Conservation (phyloP, 2,329 filamentous ascomycete species). For the Pseudogymnoascus sp. region DNA sequence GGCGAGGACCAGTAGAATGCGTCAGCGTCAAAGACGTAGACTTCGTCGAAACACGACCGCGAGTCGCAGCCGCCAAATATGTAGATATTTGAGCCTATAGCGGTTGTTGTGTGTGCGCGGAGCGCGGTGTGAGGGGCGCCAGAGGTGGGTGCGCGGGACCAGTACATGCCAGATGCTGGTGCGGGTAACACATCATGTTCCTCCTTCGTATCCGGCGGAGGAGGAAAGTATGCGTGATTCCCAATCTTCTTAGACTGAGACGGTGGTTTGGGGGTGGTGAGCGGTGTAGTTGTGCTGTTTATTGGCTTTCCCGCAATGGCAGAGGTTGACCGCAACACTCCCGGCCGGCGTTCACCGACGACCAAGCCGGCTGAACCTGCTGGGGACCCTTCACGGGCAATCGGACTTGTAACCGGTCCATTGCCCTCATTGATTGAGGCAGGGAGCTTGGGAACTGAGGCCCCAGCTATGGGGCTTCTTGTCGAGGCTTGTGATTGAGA, state of each 20-base stretch:
- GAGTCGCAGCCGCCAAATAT: constrained; percentile 64
- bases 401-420: background rate
- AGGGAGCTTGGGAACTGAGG: background rate
- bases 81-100: constrained; percentile 59
- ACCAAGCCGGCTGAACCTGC: constrained; percentile 23
- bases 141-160: constrained; percentile 58
- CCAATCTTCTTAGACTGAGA: constrained; percentile 19
- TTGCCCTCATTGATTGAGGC: background rate
- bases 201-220: constrained; percentile 47
- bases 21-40: constrained; percentile 63
- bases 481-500: constrained; percentile 22
- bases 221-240: constrained; percentile 44
- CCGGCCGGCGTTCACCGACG: constrained; percentile 32
- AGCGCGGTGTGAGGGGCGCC: constrained; percentile 53
- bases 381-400: background rate
- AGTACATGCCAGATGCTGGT: constrained; percentile 65
- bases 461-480: constrained; percentile 15
- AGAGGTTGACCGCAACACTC: constrained; percentile 43
- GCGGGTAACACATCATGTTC: constrained; percentile 54
- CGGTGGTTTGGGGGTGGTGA: background rate
- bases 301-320: constrained; percentile 26
- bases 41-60: constrained; percentile 58
- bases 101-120: constrained; percentile 58
- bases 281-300: background rate
- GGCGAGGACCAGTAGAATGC: constrained; percentile 62